A percentile compares a stretch with the other conserved stretches of the same genome.
Evolutionary conservation across 805 yeast species (phyloP).

Genomic region (Ogataea thermomethanolica): DNA sequence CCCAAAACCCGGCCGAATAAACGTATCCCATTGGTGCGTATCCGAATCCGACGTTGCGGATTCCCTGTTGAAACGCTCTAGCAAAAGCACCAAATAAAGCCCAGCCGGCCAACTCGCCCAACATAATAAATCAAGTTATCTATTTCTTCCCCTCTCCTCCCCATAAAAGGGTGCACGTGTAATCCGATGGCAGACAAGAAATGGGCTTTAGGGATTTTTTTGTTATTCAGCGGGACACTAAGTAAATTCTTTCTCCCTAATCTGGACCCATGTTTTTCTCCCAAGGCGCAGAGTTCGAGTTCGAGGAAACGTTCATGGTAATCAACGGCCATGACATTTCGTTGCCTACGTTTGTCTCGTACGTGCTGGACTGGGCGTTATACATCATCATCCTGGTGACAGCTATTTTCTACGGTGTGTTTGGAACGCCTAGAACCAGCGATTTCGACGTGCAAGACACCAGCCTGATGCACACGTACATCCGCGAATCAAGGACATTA

Average conservation of each 20-base stretch:
- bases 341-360: constrained; percentile 28
- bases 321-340: constrained; percentile 27
- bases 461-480: constrained; percentile 33
- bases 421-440: constrained; percentile 36
- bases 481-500: constrained; percentile 32
- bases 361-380: constrained; percentile 32
- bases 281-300: constrained; percentile 20
- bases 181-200: constrained; percentile 10
- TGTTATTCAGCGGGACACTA: constrained; percentile 2
- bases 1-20: constrained; percentile 43
- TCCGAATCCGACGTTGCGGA: constrained; percentile 38
- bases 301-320: constrained; percentile 28
- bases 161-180: not conserved
- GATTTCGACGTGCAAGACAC: constrained; percentile 39
- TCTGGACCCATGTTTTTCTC: constrained; percentile 15
- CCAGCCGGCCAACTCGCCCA: constrained; percentile 34
- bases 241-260: not conserved
- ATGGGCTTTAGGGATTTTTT: not conserved
- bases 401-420: constrained; percentile 32
- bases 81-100: constrained; percentile 37
- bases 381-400: constrained; percentile 24
- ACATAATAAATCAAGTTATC: constrained; percentile 1
- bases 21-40: constrained; percentile 39
- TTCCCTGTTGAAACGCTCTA: constrained; percentile 44
- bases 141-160: constrained; percentile 7